Evolutionary conservation across 1,284 basidiomycete genomes (phyloP).

Genomic region (Ustilago bromivora): DNA sequence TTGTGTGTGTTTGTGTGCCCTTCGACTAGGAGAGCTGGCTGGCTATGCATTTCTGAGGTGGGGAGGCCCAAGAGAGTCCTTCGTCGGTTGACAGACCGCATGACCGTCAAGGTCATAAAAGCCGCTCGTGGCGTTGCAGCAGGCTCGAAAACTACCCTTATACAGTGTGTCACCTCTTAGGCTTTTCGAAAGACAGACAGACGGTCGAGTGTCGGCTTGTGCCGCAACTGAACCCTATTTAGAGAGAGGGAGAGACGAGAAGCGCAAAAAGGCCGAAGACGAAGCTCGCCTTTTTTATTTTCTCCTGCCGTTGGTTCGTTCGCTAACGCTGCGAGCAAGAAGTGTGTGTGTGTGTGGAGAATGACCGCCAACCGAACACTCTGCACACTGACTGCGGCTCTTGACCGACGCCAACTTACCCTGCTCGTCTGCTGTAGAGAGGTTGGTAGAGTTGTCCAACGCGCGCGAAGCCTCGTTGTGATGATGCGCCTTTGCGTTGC

Average conservation of each 20-base stretch:
- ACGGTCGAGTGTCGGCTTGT: not conserved
- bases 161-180: not conserved
- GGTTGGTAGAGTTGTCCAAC: not conserved
- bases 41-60: not conserved
- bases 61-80: not conserved
- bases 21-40: not conserved
- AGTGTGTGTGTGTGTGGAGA: not conserved
- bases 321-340: not conserved
- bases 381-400: slow-evolving; percentile 19
- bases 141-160: not conserved
- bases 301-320: slow-evolving; percentile 17
- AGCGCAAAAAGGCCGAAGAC: slow-evolving; percentile 5
- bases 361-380: not conserved
- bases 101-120: slow-evolving; percentile 34
- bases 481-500: not conserved
- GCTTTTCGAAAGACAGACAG: too few species aligned
- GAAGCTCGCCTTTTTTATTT: not conserved
- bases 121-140: slow-evolving; percentile 11
- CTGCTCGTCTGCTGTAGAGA: not conserved
- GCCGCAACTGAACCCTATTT: too few species aligned
- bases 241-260: not conserved
- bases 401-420: slow-evolving; percentile 34
- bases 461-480: not conserved
- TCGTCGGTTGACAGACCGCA: slow-evolving; percentile 4
- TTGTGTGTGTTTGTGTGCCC: not conserved